phyloP scores from a whole-genome alignment of 176 grass and related monocot genomes.

The Juncus inflexus region DNA sequence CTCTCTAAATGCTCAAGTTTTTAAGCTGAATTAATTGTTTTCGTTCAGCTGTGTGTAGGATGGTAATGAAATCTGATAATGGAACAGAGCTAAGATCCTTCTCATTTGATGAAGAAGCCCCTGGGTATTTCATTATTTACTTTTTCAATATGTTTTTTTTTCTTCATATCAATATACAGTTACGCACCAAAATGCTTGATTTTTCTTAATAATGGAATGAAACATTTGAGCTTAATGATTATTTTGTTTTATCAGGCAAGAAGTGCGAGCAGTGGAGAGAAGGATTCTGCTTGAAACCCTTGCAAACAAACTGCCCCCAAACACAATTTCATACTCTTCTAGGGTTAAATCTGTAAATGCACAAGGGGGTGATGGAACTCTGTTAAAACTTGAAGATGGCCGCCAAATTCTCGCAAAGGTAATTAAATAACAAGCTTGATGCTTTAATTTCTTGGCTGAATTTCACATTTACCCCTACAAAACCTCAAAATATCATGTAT shows the following conservation, averaged over 20 bases:
- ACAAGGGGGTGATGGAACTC: slow-evolving; percentile 51
- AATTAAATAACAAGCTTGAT: slow-evolving; percentile 9
- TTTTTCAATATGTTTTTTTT: neutral
- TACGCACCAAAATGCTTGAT: neutral
- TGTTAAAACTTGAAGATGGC: slow-evolving; percentile 75
- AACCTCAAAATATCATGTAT: too few species aligned
- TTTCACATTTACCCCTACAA: too few species aligned
- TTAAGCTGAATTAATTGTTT: slow-evolving; percentile 19
- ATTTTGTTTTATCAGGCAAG: slow-evolving; percentile 44
- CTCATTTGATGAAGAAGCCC: slow-evolving; percentile 74
- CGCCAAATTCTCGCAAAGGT: slow-evolving; percentile 52
- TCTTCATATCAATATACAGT: neutral
- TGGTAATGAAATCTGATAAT: slow-evolving; percentile 72
- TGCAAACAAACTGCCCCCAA: slow-evolving; percentile 49
- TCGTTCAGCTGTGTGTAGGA: slow-evolving; percentile 57
- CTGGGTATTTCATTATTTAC: slow-evolving; percentile 42
- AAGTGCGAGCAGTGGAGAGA: slow-evolving; percentile 74
- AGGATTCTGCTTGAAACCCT: slow-evolving; percentile 68
- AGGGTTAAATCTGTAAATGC: slow-evolving; percentile 50
- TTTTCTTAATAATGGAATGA: too few species aligned
- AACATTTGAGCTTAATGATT: too few species aligned
- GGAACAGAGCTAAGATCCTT: slow-evolving; percentile 68
- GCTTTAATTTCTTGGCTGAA: neutral
- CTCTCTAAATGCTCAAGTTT: neutral
- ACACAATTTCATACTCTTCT: slow-evolving; percentile 67